Base-by-base conservation (phyloP, 768 basidiomycete genomes). In the Hypholoma fasciculare region DNA sequence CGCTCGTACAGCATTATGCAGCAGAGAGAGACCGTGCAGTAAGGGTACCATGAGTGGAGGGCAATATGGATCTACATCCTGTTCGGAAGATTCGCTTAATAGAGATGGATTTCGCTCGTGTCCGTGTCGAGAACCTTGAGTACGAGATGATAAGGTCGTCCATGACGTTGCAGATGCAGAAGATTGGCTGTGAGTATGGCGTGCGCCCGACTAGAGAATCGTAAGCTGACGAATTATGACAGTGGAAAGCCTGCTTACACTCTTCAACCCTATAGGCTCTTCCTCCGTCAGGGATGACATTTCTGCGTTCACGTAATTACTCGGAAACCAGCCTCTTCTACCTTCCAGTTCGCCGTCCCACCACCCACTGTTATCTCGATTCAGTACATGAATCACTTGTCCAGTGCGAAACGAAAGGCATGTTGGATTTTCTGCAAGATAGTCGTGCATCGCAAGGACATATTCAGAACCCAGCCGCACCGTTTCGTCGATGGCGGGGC, bases 311-410 rank as follows among this genome's bases (percentile, higher is more conserved):
- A 93, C 91, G 74, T 97, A 98, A 74, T 98, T 99, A 67, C 93
- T 95, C 17, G 97, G 97, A 73, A 98, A 98, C 97, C 97, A 99
- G 12, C 97, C 97, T 65, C 96, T 78, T 59, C 87, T 76, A 2
- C 87, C 90, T 37, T 94, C 90, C 16, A 96, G 71, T 73, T 98
- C 94, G 9, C 97, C 97, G 68, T 99, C 96, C 96, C 96, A 98
- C 97, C 97, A 98, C 0, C 97, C 97, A 64, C 88, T 92, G 3
- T 79, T 60, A 74, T 98, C 94, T 62, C 87, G 82, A 66, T 93
- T 94, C 49, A 90, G 77, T n/a, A 98, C 94, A 59, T 88, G 88
- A 56, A 98, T 94, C 54, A 96, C 82, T 68, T 98, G 91, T 3
- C 96, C 96, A 0, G 92, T 89, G 43, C 84, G 83, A 76, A 99